phyloP scores from a whole-genome alignment of 805 yeast species.

The Sungouiozyma ichnusensis region DNA sequence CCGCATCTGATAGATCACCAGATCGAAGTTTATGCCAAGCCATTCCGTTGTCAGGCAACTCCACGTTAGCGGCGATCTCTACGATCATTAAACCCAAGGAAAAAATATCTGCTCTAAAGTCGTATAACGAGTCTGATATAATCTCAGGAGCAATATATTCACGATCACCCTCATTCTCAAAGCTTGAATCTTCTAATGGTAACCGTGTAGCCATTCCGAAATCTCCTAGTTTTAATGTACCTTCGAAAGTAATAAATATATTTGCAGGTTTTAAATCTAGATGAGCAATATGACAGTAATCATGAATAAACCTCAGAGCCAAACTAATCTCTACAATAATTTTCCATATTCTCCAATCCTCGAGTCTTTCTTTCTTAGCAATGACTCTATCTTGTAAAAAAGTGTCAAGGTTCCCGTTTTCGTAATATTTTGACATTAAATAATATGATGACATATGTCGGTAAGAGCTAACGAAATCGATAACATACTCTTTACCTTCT shows the following conservation, averaged over 20 bases:
- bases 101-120: conserved; percentile 88
- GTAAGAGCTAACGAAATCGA: conserved; percentile 80
- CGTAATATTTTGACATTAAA: conserved; percentile 92
- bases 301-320: conserved; percentile 76
- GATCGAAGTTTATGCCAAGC: conserved; percentile 94
- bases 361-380: conserved; percentile 47
- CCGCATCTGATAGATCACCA: conserved; percentile 94
- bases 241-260: conserved; percentile 88
- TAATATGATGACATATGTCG: conserved; percentile 65
- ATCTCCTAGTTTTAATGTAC: conserved; percentile 87
- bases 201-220: conserved; percentile 85
- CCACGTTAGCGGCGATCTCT: conserved; percentile 91
- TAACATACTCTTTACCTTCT: conserved; percentile 64
- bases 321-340: conserved; percentile 72
- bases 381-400: conserved; percentile 72
- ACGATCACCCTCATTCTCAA: conserved; percentile 94
- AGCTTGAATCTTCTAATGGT: conserved; percentile 51
- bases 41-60: conserved; percentile 89
- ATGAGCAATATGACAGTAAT: conserved; percentile 62
- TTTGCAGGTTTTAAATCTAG: conserved; percentile 93
- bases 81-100: conserved; percentile 89
- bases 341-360: conserved; percentile 98
- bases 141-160: conserved; percentile 97
- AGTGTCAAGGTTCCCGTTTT: conserved; percentile 79
- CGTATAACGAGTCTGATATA: conserved; percentile 69